Base-by-base conservation (phyloP, 2,329 filamentous ascomycete species). In the Colletotrichum kahawae region DNA sequence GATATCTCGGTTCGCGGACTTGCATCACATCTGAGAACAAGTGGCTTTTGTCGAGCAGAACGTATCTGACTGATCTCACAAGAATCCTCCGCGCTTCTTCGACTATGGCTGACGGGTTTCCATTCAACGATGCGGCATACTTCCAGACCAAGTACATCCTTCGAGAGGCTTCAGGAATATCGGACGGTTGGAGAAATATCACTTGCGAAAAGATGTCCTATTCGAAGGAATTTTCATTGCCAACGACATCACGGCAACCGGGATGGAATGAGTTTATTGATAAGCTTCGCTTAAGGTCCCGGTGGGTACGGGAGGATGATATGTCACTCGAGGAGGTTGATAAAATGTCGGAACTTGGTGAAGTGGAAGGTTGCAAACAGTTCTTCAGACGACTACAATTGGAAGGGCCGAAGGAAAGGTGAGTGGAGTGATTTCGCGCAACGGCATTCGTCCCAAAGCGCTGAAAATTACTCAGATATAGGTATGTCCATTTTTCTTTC, bases 201-300 rank as follows among this genome's bases (percentile, higher is more conserved):
- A 57, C 27, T 0, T 57, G 54, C 54, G 54, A 29, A 57, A 57
- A 24, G 2, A 29, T 29, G 14, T 57, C 54, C 2, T 57, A 57
- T 1, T 16, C n/a, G 24, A 29, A 24, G 24, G 21, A 10, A 1
- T 29, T 8, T 0, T 57, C 16, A 0, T 7, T 29, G 8, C 9
- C 54, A 1, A 29, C 2, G 0, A 24, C 54, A 13, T 4, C 24
- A 18, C 54, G 24, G 24, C 21, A 57, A 29, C 54, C 54, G 7
- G 27, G 54, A 29, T 57, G 54, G 54, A 13, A 29, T 9, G 54
- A 24, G 4, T 57, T 57, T 6, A 29, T 57, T 16, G 24, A 57
- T 5, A 57, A 57, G 14, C 24, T 57, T 21, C 43, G 43, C 4
- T 21, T 51, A 5, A 51, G 43, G 43, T 13, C 43, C n/a, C 43